Evolutionary conservation across 768 basidiomycete genomes (phyloP), one percentile per base, ranked within the genome.

Genomic region (Naganishia antarctica): DNA sequence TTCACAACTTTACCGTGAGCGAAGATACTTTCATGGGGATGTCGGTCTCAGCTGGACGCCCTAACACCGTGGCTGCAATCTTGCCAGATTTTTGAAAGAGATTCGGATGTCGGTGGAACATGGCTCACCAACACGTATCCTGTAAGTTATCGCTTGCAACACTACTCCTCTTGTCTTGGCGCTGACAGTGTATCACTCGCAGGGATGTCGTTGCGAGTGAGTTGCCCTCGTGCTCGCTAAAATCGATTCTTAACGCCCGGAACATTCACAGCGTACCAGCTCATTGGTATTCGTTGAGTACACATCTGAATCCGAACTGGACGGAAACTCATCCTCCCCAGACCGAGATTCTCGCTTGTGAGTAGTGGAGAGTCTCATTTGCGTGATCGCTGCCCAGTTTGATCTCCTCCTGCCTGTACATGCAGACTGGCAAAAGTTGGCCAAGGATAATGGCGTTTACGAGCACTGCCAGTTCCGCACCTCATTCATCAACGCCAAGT

Each of bases 151-250:
- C 61, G 25, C 68, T 65, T 48, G 48, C 25, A 34, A 60, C 34
- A 7, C 15, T 31, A n/a, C 18, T 28, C 47, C 18, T 28, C 3
- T 25, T 12, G n/a, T 65, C 15, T 57, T 25, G 29, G 34, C 4
- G 25, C 58, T 16, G 23, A 49, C 47, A 3, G n/a, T 18, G 46
- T n/a, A 47, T 43, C 4, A 18, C 41, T 59, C 21, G 18, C 50
- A 68, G 53, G 70, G 70, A 4, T 70, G 70, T 67, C 70, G 70
- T 49, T 70, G 68, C 66, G 70, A 70, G 69, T 68, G 62, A 51
- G 69, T 64, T 18, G 13, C 43, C n/a, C 34, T 37, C 28, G 13
- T 9, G 29, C 12, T 64, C 15, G n/a, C 15, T 21, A 7, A n/a
- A 3, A 12, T 15, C 2, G 25, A 45, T 49, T 1, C 11, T 2